phyloP scores from a whole-genome alignment of 257 asterid genomes.

The Capsicum baccatum region DNA sequence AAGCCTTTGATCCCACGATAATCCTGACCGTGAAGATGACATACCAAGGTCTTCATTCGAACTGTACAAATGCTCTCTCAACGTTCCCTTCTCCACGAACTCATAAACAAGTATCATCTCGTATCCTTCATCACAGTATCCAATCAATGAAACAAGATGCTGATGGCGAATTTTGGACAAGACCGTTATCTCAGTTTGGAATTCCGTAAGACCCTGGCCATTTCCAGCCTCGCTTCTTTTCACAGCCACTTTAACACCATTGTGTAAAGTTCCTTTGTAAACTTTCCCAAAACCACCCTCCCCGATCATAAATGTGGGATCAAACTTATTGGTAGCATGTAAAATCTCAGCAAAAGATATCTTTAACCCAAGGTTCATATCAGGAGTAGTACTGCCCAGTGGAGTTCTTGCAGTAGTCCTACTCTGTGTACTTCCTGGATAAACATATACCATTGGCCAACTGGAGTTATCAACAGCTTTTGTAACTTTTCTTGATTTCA shows the following conservation, averaged over 20 bases:
- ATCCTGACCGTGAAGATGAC: conserved; percentile 1
- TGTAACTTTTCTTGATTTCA: conserved; percentile 37
- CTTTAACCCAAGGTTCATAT: conserved; percentile 57
- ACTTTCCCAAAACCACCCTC: conserved; percentile 68
- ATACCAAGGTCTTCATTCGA: conserved; percentile 15
- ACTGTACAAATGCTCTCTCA: conserved; percentile 59
- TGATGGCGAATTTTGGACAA: conserved; percentile 62
- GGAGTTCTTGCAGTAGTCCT: conserved; percentile 37
- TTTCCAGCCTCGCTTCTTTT: conserved; percentile 64
- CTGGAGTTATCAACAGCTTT: conserved; percentile 37
- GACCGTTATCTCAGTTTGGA: conserved; percentile 59
- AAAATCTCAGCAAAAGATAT: conserved; percentile 45
- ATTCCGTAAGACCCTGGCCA: conserved; percentile 60
- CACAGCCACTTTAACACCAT: conserved; percentile 62
- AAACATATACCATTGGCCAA: conserved; percentile 32
- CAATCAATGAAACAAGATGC: conserved; percentile 65
- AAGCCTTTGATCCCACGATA: conserved; percentile 62
- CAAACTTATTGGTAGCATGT: conserved; percentile 51
- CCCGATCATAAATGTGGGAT: conserved; percentile 49
- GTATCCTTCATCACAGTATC: conserved; percentile 56
- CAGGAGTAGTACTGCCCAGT: conserved; percentile 39
- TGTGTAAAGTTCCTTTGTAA: conserved; percentile 22
- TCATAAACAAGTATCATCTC: conserved; percentile 70
- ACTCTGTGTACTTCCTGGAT: conserved; percentile 42
- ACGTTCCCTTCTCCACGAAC: conserved; percentile 68